Conservation (phyloP, 352 stramenopile genomes). For the Globisporangium rhizosaccharum region DNA sequence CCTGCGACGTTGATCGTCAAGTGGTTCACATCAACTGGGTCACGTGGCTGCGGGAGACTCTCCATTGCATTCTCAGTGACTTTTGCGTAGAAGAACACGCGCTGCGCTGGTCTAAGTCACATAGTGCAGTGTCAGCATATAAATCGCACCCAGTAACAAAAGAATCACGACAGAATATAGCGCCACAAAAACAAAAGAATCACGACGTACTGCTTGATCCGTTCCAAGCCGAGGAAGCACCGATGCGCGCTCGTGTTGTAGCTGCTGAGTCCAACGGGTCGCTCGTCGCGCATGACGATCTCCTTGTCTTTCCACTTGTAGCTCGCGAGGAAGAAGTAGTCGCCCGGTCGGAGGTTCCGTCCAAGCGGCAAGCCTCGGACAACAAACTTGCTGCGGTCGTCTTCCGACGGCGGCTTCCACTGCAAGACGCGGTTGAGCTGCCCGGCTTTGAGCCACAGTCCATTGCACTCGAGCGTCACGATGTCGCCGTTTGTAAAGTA, state of each 20-base stretch:
- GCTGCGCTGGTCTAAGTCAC: constrained; percentile 37
- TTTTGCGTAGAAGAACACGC: constrained; percentile 80
- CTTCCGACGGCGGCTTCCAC: constrained; percentile 80
- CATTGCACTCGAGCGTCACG: constrained; percentile 85
- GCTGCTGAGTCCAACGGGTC: constrained; percentile 68
- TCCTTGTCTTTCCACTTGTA: constrained; percentile 87
- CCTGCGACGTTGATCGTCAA: constrained; percentile 65
- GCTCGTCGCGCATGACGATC: constrained; percentile 74
- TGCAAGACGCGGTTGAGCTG: constrained; percentile 82
- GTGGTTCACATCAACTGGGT: constrained; percentile 55
- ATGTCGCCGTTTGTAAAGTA: constrained; percentile 83
- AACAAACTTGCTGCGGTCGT: constrained; percentile 85
- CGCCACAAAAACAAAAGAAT: neutral
- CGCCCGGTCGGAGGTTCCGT: constrained; percentile 59
- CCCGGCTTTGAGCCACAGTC: constrained; percentile 70
- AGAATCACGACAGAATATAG: neutral
- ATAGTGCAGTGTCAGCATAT: neutral
- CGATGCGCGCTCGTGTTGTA: constrained; percentile 84
- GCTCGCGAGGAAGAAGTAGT: constrained; percentile 87
- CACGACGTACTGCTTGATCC: constrained; percentile 58
- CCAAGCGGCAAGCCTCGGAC: constrained; percentile 72
- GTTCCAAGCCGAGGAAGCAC: constrained; percentile 77
- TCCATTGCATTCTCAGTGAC: constrained; percentile 71
- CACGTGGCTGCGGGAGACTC: constrained; percentile 47
- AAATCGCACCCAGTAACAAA: neutral